phyloP scores from a whole-genome alignment of 768 basidiomycete genomes.

The Rickenella mellea region DNA sequence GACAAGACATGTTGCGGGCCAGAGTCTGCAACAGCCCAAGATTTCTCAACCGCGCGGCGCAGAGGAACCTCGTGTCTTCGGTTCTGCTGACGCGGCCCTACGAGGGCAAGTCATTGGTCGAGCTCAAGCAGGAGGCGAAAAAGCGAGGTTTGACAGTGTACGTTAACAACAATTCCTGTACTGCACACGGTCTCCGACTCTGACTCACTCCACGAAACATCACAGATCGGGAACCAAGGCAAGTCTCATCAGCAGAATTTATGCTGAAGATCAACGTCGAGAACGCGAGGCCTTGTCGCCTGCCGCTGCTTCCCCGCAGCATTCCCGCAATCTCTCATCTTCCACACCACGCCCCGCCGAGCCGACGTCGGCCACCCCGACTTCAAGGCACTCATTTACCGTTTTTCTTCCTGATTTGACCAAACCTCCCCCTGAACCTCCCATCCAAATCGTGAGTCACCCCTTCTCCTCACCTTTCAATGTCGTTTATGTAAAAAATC shows the following conservation, averaged over 20 bases:
- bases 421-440: slow-evolving; percentile 28
- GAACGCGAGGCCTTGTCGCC: slow-evolving; percentile 12
- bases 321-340: slow-evolving; percentile 18
- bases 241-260: slow-evolving; percentile 42
- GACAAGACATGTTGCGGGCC: slow-evolving; percentile 23
- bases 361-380: slow-evolving; percentile 16
- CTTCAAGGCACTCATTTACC: slow-evolving; percentile 22
- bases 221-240: slow-evolving; percentile 52
- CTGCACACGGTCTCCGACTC: slow-evolving; percentile 1
- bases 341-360: slow-evolving; percentile 14
- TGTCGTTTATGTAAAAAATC: not conserved
- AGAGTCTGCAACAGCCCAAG: slow-evolving; percentile 9
- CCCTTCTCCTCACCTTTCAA: slow-evolving; percentile 6
- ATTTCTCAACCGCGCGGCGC: slow-evolving; percentile 12
- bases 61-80: slow-evolving; percentile 36
- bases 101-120: slow-evolving; percentile 39
- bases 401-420: slow-evolving; percentile 51
- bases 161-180: slow-evolving; percentile 7
- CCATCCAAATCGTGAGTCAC: slow-evolving; percentile 51
- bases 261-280: slow-evolving; percentile 29
- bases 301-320: slow-evolving; percentile 7
- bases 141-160: slow-evolving; percentile 48
- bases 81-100: slow-evolving; percentile 48
- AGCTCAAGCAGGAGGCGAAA: slow-evolving; percentile 45
- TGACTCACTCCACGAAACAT: not conserved